A percentile compares a stretch with the other conserved stretches of the same genome.
phyloP scores from a whole-genome alignment of 805 yeast species.

The Maudiozyma saulgeensis region DNA sequence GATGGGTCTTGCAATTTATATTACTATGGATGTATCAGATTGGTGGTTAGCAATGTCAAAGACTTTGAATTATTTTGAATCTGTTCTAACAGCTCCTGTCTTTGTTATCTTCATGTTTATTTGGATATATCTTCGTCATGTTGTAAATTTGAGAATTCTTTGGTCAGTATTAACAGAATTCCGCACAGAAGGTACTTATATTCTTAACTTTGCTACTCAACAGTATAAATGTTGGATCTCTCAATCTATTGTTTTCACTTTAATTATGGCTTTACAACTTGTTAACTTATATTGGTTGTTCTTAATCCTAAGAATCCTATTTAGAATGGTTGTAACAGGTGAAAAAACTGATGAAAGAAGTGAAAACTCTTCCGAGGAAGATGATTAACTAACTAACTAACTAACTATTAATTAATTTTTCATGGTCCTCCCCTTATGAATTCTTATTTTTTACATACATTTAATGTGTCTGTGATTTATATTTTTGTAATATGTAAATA shows the following conservation, averaged over 20 bases:
- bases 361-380: conserved; percentile 48
- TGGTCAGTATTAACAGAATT: conserved; percentile 87
- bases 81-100: conserved; percentile 50
- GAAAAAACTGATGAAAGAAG: conserved; percentile 73
- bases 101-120: conserved; percentile 55
- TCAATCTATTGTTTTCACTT: conserved; percentile 74
- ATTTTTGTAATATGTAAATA: too few relatives aligned
- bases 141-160: conserved; percentile 66
- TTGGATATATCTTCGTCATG: conserved; percentile 90
- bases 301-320: conserved; percentile 67
- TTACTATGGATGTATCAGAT: conserved; percentile 97
- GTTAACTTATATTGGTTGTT: conserved; percentile 85
- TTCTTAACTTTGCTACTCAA: conserved; percentile 75
- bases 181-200: conserved; percentile 72
- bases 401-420: too few relatives aligned
- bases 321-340: conserved; percentile 52
- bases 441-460: background rate
- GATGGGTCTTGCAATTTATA: conserved; percentile 85
- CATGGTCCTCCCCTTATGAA: too few relatives aligned
- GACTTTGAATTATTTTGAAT: conserved; percentile 73
- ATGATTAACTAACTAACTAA: background rate
- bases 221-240: conserved; percentile 96
- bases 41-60: conserved; percentile 78
- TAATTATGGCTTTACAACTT: conserved; percentile 72
- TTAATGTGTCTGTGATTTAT: background rate